Percentiles rank a stretch among this genome's conserved stretches.
Evolutionary conservation across 108 stramenopile species (phyloP).

Genomic region (Conticribra guillardii): DNA sequence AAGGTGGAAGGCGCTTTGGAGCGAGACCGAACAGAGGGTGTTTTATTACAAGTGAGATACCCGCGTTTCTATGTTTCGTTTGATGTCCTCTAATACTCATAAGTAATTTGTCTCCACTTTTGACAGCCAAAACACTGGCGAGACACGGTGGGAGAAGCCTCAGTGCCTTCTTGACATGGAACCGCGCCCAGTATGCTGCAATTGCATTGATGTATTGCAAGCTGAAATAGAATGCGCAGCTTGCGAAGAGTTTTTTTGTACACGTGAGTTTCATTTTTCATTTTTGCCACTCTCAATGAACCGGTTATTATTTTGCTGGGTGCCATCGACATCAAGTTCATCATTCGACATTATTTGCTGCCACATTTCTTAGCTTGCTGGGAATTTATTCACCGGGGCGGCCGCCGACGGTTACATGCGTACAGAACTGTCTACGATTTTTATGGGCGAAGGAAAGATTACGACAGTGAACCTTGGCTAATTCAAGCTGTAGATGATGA

Average conservation of each 20-base stretch:
- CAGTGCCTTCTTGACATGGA: slow-evolving; percentile 79
- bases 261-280: too few species aligned
- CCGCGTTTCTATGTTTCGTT: too few species aligned
- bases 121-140: slow-evolving; percentile 62
- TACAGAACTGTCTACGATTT: slow-evolving; percentile 37
- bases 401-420: slow-evolving; percentile 4
- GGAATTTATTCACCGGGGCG: slow-evolving; percentile 37
- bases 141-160: slow-evolving; percentile 84
- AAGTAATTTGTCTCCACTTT: too few species aligned
- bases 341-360: too few species aligned
- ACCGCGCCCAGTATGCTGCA: slow-evolving; percentile 69
- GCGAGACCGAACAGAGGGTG: slow-evolving; percentile 34
- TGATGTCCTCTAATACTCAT: too few species aligned
- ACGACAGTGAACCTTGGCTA: slow-evolving; percentile 19
- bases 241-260: slow-evolving; percentile 79
- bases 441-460: slow-evolving; percentile 34
- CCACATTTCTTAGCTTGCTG: too few species aligned
- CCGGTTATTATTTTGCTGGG: too few species aligned
- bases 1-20: slow-evolving; percentile 74
- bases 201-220: slow-evolving; percentile 63
- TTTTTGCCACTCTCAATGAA: too few species aligned
- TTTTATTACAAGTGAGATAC: slow-evolving; percentile 73
- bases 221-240: slow-evolving; percentile 71
- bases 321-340: too few species aligned
- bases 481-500: neutral